A percentile compares a stretch with the other conserved stretches of the same genome.
Conservation (phyloP, 768 basidiomycete species). For the Suillus subalutaceus region DNA sequence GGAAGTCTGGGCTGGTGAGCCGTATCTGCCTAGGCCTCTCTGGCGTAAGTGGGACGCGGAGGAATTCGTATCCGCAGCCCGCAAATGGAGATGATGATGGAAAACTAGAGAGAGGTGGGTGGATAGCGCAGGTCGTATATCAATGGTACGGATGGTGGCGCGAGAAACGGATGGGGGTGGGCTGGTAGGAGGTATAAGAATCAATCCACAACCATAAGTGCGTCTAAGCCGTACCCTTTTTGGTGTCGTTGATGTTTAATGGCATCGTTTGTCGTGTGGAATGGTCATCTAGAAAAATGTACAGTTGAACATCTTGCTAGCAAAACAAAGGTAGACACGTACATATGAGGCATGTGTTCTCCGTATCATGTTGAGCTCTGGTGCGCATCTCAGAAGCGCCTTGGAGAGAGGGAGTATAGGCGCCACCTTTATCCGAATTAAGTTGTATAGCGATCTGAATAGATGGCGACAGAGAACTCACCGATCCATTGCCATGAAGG, state of each 20-base stretch:
- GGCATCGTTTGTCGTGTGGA: not conserved
- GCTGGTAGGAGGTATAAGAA: not conserved
- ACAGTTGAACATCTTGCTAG: not conserved
- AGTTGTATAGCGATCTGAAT: not conserved
- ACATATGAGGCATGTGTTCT: not conserved
- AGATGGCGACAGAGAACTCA: not conserved
- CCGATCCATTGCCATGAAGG: not conserved
- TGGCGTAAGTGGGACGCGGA: conserved; percentile 3
- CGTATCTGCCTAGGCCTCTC: conserved; percentile 3
- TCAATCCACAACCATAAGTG: no score
- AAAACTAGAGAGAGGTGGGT: conserved; percentile 2
- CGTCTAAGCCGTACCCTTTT: not conserved
- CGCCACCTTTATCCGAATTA: not conserved
- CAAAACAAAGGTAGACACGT: not conserved
- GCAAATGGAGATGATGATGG: conserved; percentile 7
- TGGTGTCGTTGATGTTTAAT: not conserved
- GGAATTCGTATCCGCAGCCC: not conserved
- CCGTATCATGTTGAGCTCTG: conserved; percentile 1
- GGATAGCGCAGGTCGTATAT: conserved; percentile 13
- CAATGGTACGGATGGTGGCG: not conserved
- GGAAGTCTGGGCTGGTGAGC: conserved; percentile 12
- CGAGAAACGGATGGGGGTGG: not conserved
- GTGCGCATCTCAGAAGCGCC: not conserved
- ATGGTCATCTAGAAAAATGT: not conserved
- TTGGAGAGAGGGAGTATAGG: not conserved